A percentile compares a stretch with the other conserved stretches of the same genome.
Evolutionary conservation across 2,329 filamentous ascomycete species (phyloP).

Genomic region (Venturia asperata): DNA sequence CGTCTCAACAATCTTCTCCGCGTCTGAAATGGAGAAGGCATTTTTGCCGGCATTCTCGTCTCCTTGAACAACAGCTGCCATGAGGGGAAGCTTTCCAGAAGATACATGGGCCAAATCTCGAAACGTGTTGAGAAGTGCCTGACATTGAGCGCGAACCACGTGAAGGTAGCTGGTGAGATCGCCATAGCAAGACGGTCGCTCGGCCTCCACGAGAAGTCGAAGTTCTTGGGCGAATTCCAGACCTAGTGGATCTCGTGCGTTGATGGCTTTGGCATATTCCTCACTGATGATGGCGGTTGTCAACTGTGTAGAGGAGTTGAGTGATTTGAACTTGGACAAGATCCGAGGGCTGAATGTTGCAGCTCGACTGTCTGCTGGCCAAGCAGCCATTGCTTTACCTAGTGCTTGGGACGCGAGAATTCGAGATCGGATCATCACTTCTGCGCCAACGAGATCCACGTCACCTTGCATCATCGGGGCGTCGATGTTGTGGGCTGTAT

Average conservation of each 20-base stretch:
- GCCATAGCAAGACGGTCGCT: slow-evolving; percentile 74
- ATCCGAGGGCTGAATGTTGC: slow-evolving; percentile 60
- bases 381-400: slow-evolving; percentile 71
- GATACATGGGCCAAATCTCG: slow-evolving; percentile 81
- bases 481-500: slow-evolving; percentile 73
- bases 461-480: slow-evolving; percentile 97
- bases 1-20: slow-evolving; percentile 75
- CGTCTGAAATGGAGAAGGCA: slow-evolving; percentile 81
- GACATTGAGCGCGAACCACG: slow-evolving; percentile 82
- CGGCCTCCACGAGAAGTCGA: slow-evolving; percentile 69
- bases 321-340: slow-evolving; percentile 59
- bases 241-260: slow-evolving; percentile 42
- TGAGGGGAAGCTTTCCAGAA: slow-evolving; percentile 63
- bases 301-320: slow-evolving; percentile 79
- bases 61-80: slow-evolving; percentile 90
- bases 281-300: slow-evolving; percentile 77
- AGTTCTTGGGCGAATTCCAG: slow-evolving; percentile 58
- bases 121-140: slow-evolving; percentile 84
- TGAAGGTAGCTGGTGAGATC: slow-evolving; percentile 88
- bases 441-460: slow-evolving; percentile 84
- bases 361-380: slow-evolving; percentile 55
- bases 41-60: slow-evolving; percentile 85
- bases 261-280: slow-evolving; percentile 63
- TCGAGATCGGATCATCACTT: slow-evolving; percentile 80
- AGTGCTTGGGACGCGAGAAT: slow-evolving; percentile 82